Base-by-base conservation (phyloP, 2,329 filamentous ascomycete genomes). In the Ciborinia camelliae region DNA sequence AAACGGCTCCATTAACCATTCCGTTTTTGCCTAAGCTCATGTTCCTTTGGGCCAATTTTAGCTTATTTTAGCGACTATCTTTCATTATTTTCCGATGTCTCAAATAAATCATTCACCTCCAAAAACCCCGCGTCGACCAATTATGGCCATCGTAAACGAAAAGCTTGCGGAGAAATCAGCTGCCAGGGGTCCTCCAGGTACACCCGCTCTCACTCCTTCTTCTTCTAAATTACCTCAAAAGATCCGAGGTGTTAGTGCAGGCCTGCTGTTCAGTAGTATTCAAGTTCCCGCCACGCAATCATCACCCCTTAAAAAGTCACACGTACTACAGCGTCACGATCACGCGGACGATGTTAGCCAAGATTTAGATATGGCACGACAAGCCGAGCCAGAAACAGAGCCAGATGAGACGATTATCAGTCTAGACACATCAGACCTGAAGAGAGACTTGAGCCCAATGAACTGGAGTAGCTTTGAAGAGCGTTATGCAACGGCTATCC, bases 381-480 rank as follows among this genome's bases (percentile, higher is more conserved):
- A 26, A 35, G n/a, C 5, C 18, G 55, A 47, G 32, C 12, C 43
- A 18, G 60, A 58, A 12, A 5, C 23, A 23, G 51, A 48, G 15
- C 10, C 32, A 50, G 26, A 48, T 8, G 55, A 52, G 30, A 59
- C 54, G 20, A 41, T 39, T 30, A 20, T 59, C 20, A 37, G 43
- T 43, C 30, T 45, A 26, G 60, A 54, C 15, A 23, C 53, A 45
- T 51, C 43, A 23, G 47, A 52, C 7, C 20, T 30, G 3, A 62
- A 55, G 30, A 43, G 50, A 37, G 52, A 64, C 47, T 26, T 64
- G 7, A 6, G 8, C 4, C 18, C 30, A 0, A 92, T 90, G 72
- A 86, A 93, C 76, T 97, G 92, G 92, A 80, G 87, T 3, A 83
- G 88, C 12, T 87, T 97, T 39, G 83, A 92, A 75, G 74, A 79